Evolutionary conservation across 306 rosid species (phyloP), one percentile per base, ranked within the genome.

Genomic region (Malus orientalis): DNA sequence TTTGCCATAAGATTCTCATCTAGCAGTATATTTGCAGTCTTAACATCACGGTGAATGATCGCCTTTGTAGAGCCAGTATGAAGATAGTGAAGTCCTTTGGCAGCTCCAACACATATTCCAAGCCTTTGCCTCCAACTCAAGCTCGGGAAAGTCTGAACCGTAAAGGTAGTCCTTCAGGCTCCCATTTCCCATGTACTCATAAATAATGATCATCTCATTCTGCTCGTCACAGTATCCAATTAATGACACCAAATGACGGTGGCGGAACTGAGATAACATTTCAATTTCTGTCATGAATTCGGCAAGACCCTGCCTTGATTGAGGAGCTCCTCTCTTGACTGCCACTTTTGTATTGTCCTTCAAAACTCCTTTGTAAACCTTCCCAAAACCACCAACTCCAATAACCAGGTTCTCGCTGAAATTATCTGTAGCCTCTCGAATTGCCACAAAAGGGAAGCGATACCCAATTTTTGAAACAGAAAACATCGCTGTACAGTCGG

Each of bases 11-110:
- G 65, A 45, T 86, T 88, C 69, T 82, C 86, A 67, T 88, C 96
- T 11, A 90, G 91, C 11, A 91, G 86, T 71, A 91, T 88, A 76
- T 91, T 91, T 18, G 93, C 88, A 10, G 93, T 81, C 78, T 91
- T 91, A 33, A 91, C 91, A 74, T 91, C 96, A 22, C 93, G 85
- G 68, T 91, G 96, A 67, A 91, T 91, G n/a, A 88, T 85, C 11
- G 89, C 83, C 81, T 86, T 89, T 36, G 84, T 63, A 55, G 90
- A 76, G 82, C 93, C 89, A 60, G 93, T 91, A 67, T 91, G 96
- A 60, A 91, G 96, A 74, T 91, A 91, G 81, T 91, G 93, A 69
- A 91, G 86, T 32, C 93, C 96, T 81, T 83, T 87, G 29, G 93
- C 93, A n/a, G 96, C 87, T 87, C 96, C 96, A 19, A 88, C 82